Evolutionary conservation across 2,329 filamentous ascomycete genomes (phyloP), one percentile per base, ranked within the genome.

Genomic region (Trichophyton verrucosum): DNA sequence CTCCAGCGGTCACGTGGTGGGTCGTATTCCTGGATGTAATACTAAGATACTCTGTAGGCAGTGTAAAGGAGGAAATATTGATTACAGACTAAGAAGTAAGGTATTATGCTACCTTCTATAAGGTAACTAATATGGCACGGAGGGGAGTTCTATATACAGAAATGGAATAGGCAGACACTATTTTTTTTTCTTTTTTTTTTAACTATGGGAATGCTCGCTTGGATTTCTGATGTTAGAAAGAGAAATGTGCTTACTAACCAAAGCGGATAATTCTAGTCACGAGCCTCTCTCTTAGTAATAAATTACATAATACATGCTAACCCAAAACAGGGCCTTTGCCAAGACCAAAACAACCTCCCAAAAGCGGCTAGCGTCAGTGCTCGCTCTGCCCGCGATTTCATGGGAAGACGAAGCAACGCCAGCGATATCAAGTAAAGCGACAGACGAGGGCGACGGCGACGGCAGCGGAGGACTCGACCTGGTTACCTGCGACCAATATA

Each of bases 261-360:
- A 22, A 13, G 11, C 24, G 24, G 24, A 33, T 17, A 53, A 33
- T 33, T 24, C 17, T 53, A 9, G n/a, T 17, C 27, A 36, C 24
- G 24, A 27, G 24, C 3, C 6, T 51, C 6, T 1, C 27, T 1
- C 27, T 30, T 55, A 55, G 2, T 17, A 8, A 55, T 17, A 8
- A 17, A 51, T 51, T 11, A 51, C 46, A 13, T 51, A 30, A 51
- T 24, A 24, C 22, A 27, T 0, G 3, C 46, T 51, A 27, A 27
- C 8, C 53, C 8, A n/a, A 33, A 56, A 38, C 36, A n/a, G 5
- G 15, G 2, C 13, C 6, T 3, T 33, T 30, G 57, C 57, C 57
- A 59, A 59, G 57, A 59, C 40, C 57, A 59, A 59, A 59, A 59
- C 57, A 59, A 47, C 30, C 27, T 59, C 40, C 57, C 44, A 22